phyloP scores from a whole-genome alignment of 805 yeast species.

The Myxozyma neglecta region DNA sequence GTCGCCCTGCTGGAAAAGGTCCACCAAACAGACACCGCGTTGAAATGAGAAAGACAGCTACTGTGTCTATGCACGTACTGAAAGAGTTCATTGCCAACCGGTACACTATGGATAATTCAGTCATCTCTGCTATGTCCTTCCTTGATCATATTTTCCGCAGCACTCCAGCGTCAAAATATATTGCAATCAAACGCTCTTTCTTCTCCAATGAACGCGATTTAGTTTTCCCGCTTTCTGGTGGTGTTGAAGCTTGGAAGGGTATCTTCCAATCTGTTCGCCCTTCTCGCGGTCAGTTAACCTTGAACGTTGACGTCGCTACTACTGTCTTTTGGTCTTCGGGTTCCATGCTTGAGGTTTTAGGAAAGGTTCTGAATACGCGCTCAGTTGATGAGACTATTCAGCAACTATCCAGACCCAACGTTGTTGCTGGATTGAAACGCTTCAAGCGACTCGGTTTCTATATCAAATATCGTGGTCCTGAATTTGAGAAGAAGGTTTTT shows the following conservation, averaged over 20 bases:
- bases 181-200: slow-evolving; percentile 11
- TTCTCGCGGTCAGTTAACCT: slow-evolving; percentile 36
- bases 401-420: slow-evolving; percentile 32
- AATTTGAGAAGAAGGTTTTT: slow-evolving; percentile 15
- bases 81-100: slow-evolving; percentile 12
- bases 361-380: slow-evolving; percentile 4
- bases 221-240: slow-evolving; percentile 33
- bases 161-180: slow-evolving; percentile 14
- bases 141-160: slow-evolving; percentile 21
- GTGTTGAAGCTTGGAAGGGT: slow-evolving; percentile 39
- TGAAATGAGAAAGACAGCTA: slow-evolving; percentile 11
- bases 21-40: slow-evolving; percentile 9
- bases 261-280: slow-evolving; percentile 40
- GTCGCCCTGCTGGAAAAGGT: background rate
- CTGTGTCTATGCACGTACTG: slow-evolving; percentile 20
- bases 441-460: slow-evolving; percentile 7
- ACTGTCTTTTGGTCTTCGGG: slow-evolving; percentile 39
- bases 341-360: slow-evolving; percentile 34
- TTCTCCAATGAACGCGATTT: slow-evolving; percentile 3
- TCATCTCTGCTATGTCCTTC: slow-evolving; percentile 17
- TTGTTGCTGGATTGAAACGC: background rate
- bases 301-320: slow-evolving; percentile 39
- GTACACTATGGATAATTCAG: slow-evolving; percentile 14
- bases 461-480: slow-evolving; percentile 21
- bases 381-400: slow-evolving; percentile 36